Conservation (phyloP, 257 asterid species). For the Nicotiana tomentosiformis region DNA sequence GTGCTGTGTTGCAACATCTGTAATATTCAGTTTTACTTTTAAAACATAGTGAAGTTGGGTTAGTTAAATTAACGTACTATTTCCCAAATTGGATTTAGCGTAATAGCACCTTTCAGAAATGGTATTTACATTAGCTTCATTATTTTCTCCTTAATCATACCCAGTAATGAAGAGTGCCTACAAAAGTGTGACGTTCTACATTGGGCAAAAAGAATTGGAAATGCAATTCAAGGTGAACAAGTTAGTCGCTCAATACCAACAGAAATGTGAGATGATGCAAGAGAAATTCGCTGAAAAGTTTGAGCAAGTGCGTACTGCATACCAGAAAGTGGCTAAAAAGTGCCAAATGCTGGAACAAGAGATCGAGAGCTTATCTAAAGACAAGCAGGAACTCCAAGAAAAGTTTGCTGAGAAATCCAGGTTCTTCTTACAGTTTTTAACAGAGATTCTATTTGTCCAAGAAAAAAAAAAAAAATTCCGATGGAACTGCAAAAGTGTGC, state of each 20-base stretch:
- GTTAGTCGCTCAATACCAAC: slow-evolving; percentile 71
- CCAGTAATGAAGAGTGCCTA: slow-evolving; percentile 71
- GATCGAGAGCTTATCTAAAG: slow-evolving; percentile 68
- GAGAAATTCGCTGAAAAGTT: slow-evolving; percentile 79
- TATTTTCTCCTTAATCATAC: slow-evolving; percentile 30
- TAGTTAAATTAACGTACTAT: background rate
- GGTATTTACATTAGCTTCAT: background rate
- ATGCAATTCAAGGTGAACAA: slow-evolving; percentile 81
- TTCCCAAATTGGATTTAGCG: background rate
- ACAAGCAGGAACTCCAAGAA: slow-evolving; percentile 89
- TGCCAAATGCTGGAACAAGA: slow-evolving; percentile 93
- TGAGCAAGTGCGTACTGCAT: slow-evolving; percentile 81
- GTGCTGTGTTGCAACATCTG: background rate
- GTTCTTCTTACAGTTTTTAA: slow-evolving; percentile 17
- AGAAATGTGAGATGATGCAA: slow-evolving; percentile 84
- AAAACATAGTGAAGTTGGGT: background rate
- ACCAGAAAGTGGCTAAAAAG: slow-evolving; percentile 77
- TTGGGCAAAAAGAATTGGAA: slow-evolving; percentile 87
- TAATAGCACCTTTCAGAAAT: background rate
- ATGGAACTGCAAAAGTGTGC: background rate
- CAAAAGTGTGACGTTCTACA: slow-evolving; percentile 67
- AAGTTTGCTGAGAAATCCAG: slow-evolving; percentile 91
- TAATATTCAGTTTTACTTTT: background rate
- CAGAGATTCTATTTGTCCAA: background rate
- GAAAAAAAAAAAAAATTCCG: background rate